Percentiles rank a stretch among this genome's conserved stretches.
Evolutionary conservation across 2,329 filamentous ascomycete genomes (phyloP).

Genomic region (Alternaria dauci): DNA sequence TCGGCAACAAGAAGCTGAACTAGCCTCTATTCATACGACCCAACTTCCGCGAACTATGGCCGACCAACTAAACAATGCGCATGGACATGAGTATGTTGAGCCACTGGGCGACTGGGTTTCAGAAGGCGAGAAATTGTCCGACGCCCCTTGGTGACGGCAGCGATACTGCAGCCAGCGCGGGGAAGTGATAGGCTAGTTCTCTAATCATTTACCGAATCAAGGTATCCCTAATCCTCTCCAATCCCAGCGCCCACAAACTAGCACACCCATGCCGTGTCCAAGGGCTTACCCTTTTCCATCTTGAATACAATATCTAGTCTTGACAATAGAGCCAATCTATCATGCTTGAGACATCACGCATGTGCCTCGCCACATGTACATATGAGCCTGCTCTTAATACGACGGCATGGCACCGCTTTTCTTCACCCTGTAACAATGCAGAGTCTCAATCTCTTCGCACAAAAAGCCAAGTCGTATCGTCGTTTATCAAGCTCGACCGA

Average conservation of each 20-base stretch:
- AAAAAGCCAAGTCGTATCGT: constrained; percentile 1
- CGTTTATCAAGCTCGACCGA: constrained; percentile 3
- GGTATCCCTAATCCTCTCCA: neutral
- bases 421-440: neutral
- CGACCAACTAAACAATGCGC: neutral
- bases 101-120: neutral
- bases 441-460: constrained; percentile 11
- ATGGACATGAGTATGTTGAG: neutral
- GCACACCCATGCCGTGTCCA: neutral
- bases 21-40: constrained; percentile 16
- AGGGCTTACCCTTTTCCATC: constrained; percentile 8
- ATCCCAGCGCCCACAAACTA: neutral
- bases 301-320: constrained; percentile 9
- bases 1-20: constrained; percentile 51
- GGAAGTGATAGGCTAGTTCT: constrained; percentile 1
- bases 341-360: neutral
- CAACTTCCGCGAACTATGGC: neutral
- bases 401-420: neutral
- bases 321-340: neutral
- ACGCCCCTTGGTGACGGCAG: constrained; percentile 7
- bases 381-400: neutral
- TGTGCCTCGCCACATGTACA: neutral
- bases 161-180: neutral
- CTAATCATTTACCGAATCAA: neutral
- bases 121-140: constrained; percentile 7